These are phyloP conservation scores for Ricinus communis DNA, from an alignment of 345 rosid species.

Conservation along the genomic window DNA sequence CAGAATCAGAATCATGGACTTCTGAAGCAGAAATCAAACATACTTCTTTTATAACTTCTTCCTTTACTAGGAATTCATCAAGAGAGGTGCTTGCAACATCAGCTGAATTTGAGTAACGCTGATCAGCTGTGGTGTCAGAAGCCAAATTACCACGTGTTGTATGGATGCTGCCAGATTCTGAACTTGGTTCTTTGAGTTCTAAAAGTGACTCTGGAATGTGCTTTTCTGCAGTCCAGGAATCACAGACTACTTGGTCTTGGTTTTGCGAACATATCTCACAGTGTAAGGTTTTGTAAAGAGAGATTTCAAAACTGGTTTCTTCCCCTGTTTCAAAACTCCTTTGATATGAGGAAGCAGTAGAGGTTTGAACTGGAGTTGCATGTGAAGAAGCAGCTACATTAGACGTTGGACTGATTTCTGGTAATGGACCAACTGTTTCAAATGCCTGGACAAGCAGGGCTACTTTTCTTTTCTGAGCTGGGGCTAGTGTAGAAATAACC, in stretches of 20 bases:
- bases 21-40: slow-evolving; percentile 14
- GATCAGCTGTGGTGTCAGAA: slow-evolving; percentile 14
- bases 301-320: slow-evolving; percentile 19
- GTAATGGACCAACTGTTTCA: slow-evolving; percentile 50
- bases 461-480: slow-evolving; percentile 81
- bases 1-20: slow-evolving; percentile 9
- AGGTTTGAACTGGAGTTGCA: slow-evolving; percentile 36
- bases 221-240: slow-evolving; percentile 8
- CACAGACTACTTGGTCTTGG: slow-evolving; percentile 16
- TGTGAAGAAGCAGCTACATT: slow-evolving; percentile 33
- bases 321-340: slow-evolving; percentile 21
- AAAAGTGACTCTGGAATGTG: slow-evolving; percentile 11
- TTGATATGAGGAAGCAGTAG: slow-evolving; percentile 23
- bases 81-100: slow-evolving; percentile 6
- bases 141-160: not conserved
- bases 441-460: slow-evolving; percentile 81
- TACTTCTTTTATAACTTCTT: slow-evolving; percentile 19
- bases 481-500: slow-evolving; percentile 75
- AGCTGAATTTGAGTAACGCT: slow-evolving; percentile 19
- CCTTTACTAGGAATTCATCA: slow-evolving; percentile 12
- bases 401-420: slow-evolving; percentile 35
- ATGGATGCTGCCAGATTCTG: not conserved
- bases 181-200: slow-evolving; percentile 17
- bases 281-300: slow-evolving; percentile 12
- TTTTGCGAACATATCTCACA: slow-evolving; percentile 18